phyloP scores from a whole-genome alignment of 306 rosid species.

The Prinsepia uniflora region DNA sequence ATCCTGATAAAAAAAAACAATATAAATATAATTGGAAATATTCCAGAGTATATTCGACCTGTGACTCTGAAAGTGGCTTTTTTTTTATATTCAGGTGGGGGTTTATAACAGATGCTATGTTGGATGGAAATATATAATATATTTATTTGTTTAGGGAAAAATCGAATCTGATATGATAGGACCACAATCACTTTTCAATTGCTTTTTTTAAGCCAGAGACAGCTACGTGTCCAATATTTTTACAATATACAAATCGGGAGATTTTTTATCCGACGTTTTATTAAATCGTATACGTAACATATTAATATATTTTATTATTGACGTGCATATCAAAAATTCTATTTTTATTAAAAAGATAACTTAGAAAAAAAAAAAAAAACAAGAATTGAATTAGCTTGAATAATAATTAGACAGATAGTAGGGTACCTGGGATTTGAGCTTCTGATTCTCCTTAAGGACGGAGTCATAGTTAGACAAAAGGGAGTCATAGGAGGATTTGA shows the following conservation, averaged over 20 bases:
- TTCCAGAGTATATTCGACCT: constrained; percentile 44
- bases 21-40: neutral
- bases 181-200: constrained; percentile 40
- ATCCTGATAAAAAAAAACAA: no score
- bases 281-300: no score
- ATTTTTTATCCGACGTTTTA: no score
- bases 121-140: constrained; percentile 21
- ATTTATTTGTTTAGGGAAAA: constrained; percentile 15
- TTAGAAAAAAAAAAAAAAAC: no score
- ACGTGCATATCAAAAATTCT: no score
- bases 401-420: neutral
- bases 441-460: constrained; percentile 70
- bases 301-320: no score
- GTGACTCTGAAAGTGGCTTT: constrained; percentile 20
- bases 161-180: constrained; percentile 44
- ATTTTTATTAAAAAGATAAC: no score
- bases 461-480: constrained; percentile 65
- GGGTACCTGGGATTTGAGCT: constrained; percentile 81
- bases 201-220: neutral
- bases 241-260: neutral
- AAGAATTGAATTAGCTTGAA: no score
- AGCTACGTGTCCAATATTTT: constrained; percentile 4
- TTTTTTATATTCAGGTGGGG: constrained; percentile 45
- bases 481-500: constrained; percentile 77
- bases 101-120: constrained; percentile 53